These are phyloP conservation scores for Rubroboletus pulcherrimus DNA, from an alignment of 768 basidiomycete species.

Conservation along the genomic window DNA sequence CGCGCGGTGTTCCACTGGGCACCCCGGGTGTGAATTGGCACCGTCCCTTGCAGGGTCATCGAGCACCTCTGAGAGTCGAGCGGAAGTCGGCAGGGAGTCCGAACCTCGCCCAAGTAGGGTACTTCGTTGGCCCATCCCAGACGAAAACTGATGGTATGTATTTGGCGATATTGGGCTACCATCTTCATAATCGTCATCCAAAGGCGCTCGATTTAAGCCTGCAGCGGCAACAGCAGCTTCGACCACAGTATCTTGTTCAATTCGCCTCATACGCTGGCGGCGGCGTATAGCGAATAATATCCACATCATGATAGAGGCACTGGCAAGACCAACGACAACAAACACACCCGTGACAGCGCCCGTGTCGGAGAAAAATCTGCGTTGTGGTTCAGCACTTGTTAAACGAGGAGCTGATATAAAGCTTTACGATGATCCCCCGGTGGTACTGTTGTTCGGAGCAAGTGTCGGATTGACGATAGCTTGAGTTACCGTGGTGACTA, in stretches of 20 bases:
- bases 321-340: conserved; percentile 81
- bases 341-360: conserved; percentile 93
- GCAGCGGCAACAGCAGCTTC: conserved; percentile 71
- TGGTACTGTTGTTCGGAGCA: conserved; percentile 41
- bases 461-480: conserved; percentile 71
- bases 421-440: conserved; percentile 47
- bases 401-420: background rate
- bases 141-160: conserved; percentile 19
- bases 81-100: conserved; percentile 20
- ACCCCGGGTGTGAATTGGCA: conserved; percentile 56
- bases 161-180: conserved; percentile 19
- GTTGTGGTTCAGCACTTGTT: conserved; percentile 4
- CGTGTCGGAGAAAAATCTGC: conserved; percentile 81
- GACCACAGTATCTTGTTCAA: conserved; percentile 71
- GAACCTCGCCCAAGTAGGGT: conserved; percentile 19
- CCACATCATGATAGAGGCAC: conserved; percentile 63
- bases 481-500: conserved; percentile 55
- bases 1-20: conserved; percentile 18
- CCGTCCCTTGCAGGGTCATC: conserved; percentile 18
- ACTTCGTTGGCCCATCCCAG: conserved; percentile 41
- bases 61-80: conserved; percentile 34
- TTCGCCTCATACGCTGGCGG: conserved; percentile 51
- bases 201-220: conserved; percentile 61
- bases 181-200: conserved; percentile 64
- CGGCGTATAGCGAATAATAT: conserved; percentile 68